These are phyloP conservation scores for Pseudonitzschia pungens DNA, from an alignment of 108 stramenopile species.

Conservation along the genomic window DNA sequence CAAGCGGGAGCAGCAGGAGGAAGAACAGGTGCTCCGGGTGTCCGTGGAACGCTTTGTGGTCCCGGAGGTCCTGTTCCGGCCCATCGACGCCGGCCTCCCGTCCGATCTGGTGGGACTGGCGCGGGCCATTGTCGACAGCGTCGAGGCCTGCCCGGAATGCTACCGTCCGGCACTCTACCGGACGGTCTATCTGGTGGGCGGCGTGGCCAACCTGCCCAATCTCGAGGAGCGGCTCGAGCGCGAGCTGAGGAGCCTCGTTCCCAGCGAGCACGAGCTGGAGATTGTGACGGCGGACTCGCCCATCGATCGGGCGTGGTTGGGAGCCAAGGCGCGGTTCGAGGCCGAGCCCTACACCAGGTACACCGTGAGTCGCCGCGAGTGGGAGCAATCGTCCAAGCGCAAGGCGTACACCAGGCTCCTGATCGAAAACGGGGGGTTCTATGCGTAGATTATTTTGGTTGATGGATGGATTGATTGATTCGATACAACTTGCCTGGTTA, in stretches of 20 bases:
- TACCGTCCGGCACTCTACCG: conserved; percentile 80
- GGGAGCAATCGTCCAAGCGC: conserved; percentile 26
- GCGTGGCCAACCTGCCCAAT: conserved; percentile 79
- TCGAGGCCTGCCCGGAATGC: conserved; percentile 66
- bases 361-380: conserved; percentile 41
- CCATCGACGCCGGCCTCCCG: conserved; percentile 85
- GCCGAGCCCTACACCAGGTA: conserved; percentile 20
- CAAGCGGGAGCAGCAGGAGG: conserved; percentile 51
- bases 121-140: conserved; percentile 77
- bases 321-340: conserved; percentile 28
- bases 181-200: conserved; percentile 83
- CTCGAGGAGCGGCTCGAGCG: conserved; percentile 62
- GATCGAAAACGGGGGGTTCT: conserved; percentile 30
- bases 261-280: conserved; percentile 62
- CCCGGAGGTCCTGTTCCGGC: conserved; percentile 92
- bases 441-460: neutral
- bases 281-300: conserved; percentile 68
- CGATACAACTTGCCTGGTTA: no score
- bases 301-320: conserved; percentile 39
- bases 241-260: conserved; percentile 75
- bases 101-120: conserved; percentile 74
- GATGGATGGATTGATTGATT: no score
- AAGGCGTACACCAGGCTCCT: conserved; percentile 32
- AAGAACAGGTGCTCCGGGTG: conserved; percentile 74
- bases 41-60: conserved; percentile 91